These are phyloP conservation scores for Ramaria rubella DNA, from an alignment of 768 basidiomycete genomes.

Conservation along the genomic window DNA sequence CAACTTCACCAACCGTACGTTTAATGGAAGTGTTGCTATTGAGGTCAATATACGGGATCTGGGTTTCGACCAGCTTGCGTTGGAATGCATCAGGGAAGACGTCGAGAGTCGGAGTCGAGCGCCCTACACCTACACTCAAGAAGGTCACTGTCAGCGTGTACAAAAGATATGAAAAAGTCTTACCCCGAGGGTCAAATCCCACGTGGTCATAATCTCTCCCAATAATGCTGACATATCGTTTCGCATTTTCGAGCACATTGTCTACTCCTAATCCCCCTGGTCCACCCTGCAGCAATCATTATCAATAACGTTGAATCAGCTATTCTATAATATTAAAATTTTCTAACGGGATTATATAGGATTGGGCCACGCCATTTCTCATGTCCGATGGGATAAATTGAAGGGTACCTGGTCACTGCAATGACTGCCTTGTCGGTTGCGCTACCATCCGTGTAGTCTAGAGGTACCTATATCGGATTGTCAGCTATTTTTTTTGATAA, in stretches of 20 bases:
- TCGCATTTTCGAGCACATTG: slow-evolving; percentile 19
- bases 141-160: background rate
- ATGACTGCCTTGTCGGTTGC: slow-evolving; percentile 34
- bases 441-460: slow-evolving; percentile 37
- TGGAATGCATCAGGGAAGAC: background rate
- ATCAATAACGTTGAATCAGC: background rate
- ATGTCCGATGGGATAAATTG: slow-evolving; percentile 23
- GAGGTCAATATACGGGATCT: background rate
- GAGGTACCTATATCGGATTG: slow-evolving; percentile 32
- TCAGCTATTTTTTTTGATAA: background rate
- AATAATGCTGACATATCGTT: slow-evolving; percentile 24
- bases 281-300: slow-evolving; percentile 28
- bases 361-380: slow-evolving; percentile 38
- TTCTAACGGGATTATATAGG: slow-evolving; percentile 33
- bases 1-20: slow-evolving; percentile 1
- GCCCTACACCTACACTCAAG: slow-evolving; percentile 10
- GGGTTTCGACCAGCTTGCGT: background rate
- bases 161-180: background rate
- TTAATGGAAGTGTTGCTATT: background rate
- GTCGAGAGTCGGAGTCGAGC: slow-evolving; percentile 4
- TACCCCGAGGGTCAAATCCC: slow-evolving; percentile 41
- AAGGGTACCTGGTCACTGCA: slow-evolving; percentile 37
- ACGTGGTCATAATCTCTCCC: slow-evolving; percentile 42
- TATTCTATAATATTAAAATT: background rate
- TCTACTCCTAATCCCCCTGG: slow-evolving; percentile 41